These are phyloP conservation scores for Cytospora piceicola DNA, from an alignment of 2,329 filamentous ascomycete genomes.

Conservation along the genomic window DNA sequence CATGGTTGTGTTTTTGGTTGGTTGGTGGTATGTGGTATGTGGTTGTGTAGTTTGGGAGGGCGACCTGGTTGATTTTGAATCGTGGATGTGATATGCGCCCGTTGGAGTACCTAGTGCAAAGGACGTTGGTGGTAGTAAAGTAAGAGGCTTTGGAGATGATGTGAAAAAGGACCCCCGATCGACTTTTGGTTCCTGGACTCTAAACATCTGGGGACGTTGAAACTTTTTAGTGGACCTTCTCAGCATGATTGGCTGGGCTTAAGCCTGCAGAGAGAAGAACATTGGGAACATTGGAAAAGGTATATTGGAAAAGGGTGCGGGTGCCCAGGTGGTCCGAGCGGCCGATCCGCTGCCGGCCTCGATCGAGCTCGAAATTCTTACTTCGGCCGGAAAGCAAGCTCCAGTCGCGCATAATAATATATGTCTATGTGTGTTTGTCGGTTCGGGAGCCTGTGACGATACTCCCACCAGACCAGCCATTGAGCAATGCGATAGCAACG, in stretches of 20 bases:
- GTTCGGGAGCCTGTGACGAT: conserved; percentile 1
- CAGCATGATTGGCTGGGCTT: not conserved
- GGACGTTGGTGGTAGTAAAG: not conserved
- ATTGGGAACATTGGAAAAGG: too few relatives aligned
- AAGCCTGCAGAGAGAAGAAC: not conserved
- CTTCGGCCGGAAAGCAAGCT: conserved; percentile 19
- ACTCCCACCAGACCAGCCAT: not conserved
- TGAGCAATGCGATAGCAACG: conserved; percentile 4
- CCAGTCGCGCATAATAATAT: not conserved
- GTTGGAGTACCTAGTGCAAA: not conserved
- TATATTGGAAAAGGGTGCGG: too few relatives aligned
- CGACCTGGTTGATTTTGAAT: not conserved
- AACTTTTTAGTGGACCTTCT: conserved; percentile 22
- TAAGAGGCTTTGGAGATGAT: not conserved
- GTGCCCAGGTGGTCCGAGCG: conserved; percentile 20
- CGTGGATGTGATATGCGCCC: not conserved
- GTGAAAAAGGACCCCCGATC: not conserved
- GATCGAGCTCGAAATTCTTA: conserved; percentile 31
- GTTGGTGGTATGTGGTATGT: not conserved
- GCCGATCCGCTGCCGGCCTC: conserved; percentile 23
- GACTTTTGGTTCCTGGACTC: conserved; percentile 16
- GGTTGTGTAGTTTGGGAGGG: accelerated
- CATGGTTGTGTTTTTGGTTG: conserved; percentile 25
- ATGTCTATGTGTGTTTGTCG: not conserved
- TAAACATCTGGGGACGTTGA: not conserved